phyloP scores from a whole-genome alignment of 2,329 filamentous ascomycete species.

The Aspergillus brasiliensis region DNA sequence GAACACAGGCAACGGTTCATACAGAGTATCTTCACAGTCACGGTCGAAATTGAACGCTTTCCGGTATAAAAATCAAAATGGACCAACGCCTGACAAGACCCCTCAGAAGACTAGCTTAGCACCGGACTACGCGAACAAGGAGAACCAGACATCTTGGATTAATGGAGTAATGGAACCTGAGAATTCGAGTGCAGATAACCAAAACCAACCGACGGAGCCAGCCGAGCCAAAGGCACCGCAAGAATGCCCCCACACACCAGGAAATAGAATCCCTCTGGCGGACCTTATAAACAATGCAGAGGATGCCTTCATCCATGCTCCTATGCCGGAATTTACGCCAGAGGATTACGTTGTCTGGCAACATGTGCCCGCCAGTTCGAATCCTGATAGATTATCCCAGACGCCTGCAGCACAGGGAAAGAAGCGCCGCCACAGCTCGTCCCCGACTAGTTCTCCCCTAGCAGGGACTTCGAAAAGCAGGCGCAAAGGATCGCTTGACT shows the following conservation, averaged over 20 bases:
- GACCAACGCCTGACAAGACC: slow-evolving; percentile 13
- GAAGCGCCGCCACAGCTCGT: slow-evolving; percentile 74
- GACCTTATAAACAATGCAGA: slow-evolving; percentile 65
- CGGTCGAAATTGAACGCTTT: slow-evolving; percentile 59
- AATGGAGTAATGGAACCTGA: slow-evolving; percentile 35
- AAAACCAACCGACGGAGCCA: slow-evolving; percentile 20
- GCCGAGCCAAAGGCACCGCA: slow-evolving; percentile 32
- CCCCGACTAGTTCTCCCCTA: slow-evolving; percentile 69
- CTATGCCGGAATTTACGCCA: slow-evolving; percentile 55
- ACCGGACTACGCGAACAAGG: slow-evolving; percentile 45
- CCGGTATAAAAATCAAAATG: slow-evolving; percentile 48
- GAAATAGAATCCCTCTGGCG: slow-evolving; percentile 59
- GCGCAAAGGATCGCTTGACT: slow-evolving; percentile 53
- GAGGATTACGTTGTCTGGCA: slow-evolving; percentile 65
- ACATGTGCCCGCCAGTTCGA: slow-evolving; percentile 47
- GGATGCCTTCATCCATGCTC: slow-evolving; percentile 53
- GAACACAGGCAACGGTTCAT: slow-evolving; percentile 27
- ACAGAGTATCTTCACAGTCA: slow-evolving; percentile 53
- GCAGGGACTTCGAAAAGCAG: slow-evolving; percentile 41
- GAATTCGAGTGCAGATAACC: slow-evolving; percentile 21
- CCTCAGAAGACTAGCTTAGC: slow-evolving; percentile 26
- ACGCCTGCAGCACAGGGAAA: slow-evolving; percentile 50
- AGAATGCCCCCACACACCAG: slow-evolving; percentile 59
- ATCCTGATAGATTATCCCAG: slow-evolving; percentile 50
- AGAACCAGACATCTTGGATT: slow-evolving; percentile 45